Conservation (phyloP, 768 basidiomycete genomes). For the Nidularia sp. region DNA sequence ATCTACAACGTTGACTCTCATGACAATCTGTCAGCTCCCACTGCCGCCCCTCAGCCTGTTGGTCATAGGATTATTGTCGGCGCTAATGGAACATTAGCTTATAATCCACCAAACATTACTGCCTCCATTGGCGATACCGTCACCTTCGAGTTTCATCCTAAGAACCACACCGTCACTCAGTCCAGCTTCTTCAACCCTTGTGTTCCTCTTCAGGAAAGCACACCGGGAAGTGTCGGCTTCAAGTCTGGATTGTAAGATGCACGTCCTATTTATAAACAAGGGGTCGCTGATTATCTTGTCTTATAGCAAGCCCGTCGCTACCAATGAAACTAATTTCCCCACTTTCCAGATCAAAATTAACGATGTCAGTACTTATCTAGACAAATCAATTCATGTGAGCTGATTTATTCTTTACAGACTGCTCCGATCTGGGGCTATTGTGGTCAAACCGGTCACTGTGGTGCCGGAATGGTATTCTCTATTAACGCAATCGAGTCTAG, state of each 20-base stretch:
- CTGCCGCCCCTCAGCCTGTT: constrained; percentile 19
- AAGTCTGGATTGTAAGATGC: constrained; percentile 40
- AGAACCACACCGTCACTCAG: constrained; percentile 45
- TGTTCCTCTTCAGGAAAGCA: constrained; percentile 13
- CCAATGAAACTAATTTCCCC: constrained; percentile 35
- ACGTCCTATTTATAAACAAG: not conserved
- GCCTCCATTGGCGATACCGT: constrained; percentile 40
- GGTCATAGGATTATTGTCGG: constrained; percentile 37
- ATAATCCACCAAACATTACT: constrained; percentile 31
- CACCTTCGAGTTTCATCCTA: constrained; percentile 37
- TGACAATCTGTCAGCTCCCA: constrained; percentile 11
- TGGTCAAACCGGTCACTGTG: constrained; percentile 48
- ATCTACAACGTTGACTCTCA: not conserved
- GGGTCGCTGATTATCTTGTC: not conserved
- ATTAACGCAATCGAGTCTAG: constrained; percentile 50
- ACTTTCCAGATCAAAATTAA: constrained; percentile 45
- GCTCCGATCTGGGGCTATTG: constrained; percentile 60
- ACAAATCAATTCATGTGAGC: not conserved
- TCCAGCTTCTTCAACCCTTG: constrained; percentile 36
- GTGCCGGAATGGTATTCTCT: constrained; percentile 61
- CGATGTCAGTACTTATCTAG: constrained; percentile 23
- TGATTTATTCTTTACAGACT: constrained; percentile 19
- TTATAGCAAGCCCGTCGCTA: constrained; percentile 37
- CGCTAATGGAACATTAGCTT: constrained; percentile 26
- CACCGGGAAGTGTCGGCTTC: constrained; percentile 24